Percentiles rank a stretch among this genome's conserved stretches.
Evolutionary conservation across 1,139 yeast genomes (phyloP).

Genomic region (Magnusiomyces ingens): DNA sequence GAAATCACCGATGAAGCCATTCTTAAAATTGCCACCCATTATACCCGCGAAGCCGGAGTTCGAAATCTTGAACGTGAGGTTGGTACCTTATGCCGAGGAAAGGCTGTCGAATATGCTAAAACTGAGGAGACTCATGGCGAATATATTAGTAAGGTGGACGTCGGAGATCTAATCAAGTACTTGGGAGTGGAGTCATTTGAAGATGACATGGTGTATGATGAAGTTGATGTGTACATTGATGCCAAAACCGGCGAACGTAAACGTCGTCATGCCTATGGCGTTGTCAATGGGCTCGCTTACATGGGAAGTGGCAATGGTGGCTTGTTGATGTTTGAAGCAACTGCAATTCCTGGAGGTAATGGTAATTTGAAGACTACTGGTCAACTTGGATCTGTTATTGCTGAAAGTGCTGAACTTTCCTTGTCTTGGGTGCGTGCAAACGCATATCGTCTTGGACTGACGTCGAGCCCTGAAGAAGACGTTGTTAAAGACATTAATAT

Average conservation of each 20-base stretch:
- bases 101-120: conserved; percentile 71
- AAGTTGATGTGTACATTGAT: conserved; percentile 28
- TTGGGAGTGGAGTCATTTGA: conserved; percentile 41
- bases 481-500: conserved; percentile 50
- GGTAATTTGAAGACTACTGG: conserved; percentile 68
- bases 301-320: conserved; percentile 88
- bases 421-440: conserved; percentile 65
- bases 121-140: conserved; percentile 26
- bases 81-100: conserved; percentile 69
- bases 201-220: conserved; percentile 33
- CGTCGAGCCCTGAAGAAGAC: conserved; percentile 33
- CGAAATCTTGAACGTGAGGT: conserved; percentile 67
- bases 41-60: conserved; percentile 86
- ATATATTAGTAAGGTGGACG: conserved; percentile 18
- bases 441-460: conserved; percentile 35
- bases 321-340: conserved; percentile 71
- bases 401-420: conserved; percentile 80
- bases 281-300: conserved; percentile 87
- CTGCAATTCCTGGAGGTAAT: conserved; percentile 47
- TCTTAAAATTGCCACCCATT: conserved; percentile 57
- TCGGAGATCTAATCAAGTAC: conserved; percentile 37
- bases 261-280: conserved; percentile 49
- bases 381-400: conserved; percentile 71
- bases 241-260: conserved; percentile 24
- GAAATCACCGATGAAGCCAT: conserved; percentile 44